Conservation (phyloP, 1,284 basidiomycete genomes). For the Cutaneotrichosporon cutaneum region DNA sequence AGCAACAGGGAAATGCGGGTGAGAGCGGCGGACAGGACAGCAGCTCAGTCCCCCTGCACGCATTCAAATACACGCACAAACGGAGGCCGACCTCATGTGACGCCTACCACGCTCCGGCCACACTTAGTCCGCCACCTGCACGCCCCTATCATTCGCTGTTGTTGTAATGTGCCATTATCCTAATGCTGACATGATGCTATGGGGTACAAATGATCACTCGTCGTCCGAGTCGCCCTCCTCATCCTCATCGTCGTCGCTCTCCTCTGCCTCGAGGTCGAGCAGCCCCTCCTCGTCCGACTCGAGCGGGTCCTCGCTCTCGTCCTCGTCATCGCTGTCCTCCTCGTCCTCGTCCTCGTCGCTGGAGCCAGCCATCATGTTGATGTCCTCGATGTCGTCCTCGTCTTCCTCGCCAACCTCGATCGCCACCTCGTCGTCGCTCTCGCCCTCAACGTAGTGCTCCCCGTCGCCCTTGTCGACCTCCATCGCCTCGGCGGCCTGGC, state of each 20-base stretch:
- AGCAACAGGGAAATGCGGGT: too few relatives aligned
- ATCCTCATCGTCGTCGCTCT: constrained; percentile 62
- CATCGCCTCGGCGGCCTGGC: constrained; percentile 38
- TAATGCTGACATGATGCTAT: constrained; percentile 16
- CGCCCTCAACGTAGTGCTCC: constrained; percentile 52
- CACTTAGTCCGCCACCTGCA: neutral
- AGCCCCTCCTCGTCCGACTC: constrained; percentile 63
- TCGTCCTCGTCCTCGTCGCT: constrained; percentile 53
- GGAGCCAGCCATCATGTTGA: constrained; percentile 58
- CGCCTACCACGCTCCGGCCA: too few relatives aligned
- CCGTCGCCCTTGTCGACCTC: constrained; percentile 47
- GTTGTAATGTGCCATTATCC: constrained; percentile 1
- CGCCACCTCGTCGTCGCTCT: constrained; percentile 56
- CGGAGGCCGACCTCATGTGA: too few relatives aligned
- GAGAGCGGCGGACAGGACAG: too few relatives aligned
- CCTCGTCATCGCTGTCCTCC: constrained; percentile 56
- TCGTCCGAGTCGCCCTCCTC: constrained; percentile 59
- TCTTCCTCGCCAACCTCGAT: constrained; percentile 67
- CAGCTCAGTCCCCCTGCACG: too few relatives aligned
- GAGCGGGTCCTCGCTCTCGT: constrained; percentile 52
- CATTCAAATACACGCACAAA: too few relatives aligned
- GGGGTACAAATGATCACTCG: constrained; percentile 9
- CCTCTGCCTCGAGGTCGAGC: constrained; percentile 61
- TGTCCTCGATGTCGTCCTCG: constrained; percentile 62
- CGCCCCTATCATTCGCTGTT: neutral